Evolutionary conservation across 2,329 filamentous ascomycete species (phyloP), one percentile per base, ranked within the genome.

Genomic region (Talaromyces rugulosus): DNA sequence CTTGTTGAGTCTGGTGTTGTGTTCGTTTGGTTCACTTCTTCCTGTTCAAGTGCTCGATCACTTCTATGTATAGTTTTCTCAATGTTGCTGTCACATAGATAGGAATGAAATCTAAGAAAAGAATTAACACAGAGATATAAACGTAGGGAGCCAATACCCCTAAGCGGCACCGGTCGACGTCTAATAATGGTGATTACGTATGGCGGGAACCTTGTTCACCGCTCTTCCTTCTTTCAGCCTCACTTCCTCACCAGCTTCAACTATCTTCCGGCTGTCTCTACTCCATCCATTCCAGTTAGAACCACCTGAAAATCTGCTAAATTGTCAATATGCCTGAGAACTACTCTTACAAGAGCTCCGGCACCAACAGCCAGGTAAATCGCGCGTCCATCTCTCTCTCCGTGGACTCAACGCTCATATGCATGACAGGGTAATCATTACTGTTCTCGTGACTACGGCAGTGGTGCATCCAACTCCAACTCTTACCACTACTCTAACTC

Each of bases 351-450:
- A 81, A 68, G 31, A 70, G 74, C 64, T 78, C 74, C 60, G 87
- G 88, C 71, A 87, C 83, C 47, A 90, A 90, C 77, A 83, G 74
- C 74, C 80, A 87, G 80, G 87, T 87, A 75, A 63, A 72, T 66
- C 18, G 5, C 36, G 34, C 34, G 8, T 28, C 14, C 28, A 33
- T 30, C 27, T 53, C 14, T 30, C 23, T 16, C 50, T 14, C 51
- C 34, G 14, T 18, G n/a, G 23, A 30, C 6, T 23, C 4, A 14
- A 14, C 18, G 44, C 54, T 59, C 31, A 60, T 52, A 23, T 6
- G 2, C 28, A 12, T 61, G 16, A 30, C 60, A 89, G 87, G 87
- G 88, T 65, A 90, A 90, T 75, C 84, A 86, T 77, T 90, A 86
- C 70, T 88, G 86, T 74, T 74, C 82, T 52, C 86, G 87, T 36